Base-by-base conservation (phyloP, 2,329 filamentous ascomycete species). In the Microascus cirrosus region DNA sequence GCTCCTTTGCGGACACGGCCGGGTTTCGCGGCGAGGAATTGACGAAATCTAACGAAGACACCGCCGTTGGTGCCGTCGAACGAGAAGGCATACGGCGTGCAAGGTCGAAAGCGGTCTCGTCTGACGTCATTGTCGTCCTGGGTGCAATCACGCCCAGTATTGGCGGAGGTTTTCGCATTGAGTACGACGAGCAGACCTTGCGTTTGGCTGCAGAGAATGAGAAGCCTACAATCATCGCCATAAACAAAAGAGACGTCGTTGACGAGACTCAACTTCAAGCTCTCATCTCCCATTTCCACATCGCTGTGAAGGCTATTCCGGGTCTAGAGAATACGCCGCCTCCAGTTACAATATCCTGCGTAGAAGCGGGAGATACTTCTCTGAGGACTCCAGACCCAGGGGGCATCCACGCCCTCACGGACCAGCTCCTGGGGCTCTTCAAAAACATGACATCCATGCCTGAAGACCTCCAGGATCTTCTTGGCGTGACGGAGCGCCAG, bases 1-100 rank as follows among this genome's bases (percentile, higher is more conserved):
- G 92, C 70, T 89, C 89, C n/a, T 86, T 99, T 67, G 92, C 93
- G 18, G 94, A 99, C 72, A 97, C 94, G 65, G 94, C 94, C 22
- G 94, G 94, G 1, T 83, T 99, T 63, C 80, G 91, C 55, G 82
- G 78, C 54, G 64, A 63, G n/a, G 58, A 58, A 18, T 60, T 59
- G 10, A 57, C 53, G 25, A 56, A 48, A 4, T 39, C 61, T 4
- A 55, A 56, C n/a, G 63, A 60, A 55, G 58, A 42, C 34, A 58
- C 25, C 58, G 54, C 22, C 55, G 83, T 96, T 60, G 89, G 91
- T 0, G 76, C 80, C 11, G 79, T 99, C 28, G 94, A 99, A 67
- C 77, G 86, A 67, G 94, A 99, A 70, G 94, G 94, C 1, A 97
- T 99, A 67, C 83, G 87, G 55, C 80, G 94, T 55, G 94, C 94